Percentiles rank a stretch among this genome's conserved stretches.
These are phyloP conservation scores for Leptodontidium sp. DNA, from an alignment of 2,329 filamentous ascomycete genomes.

Conservation along the genomic window DNA sequence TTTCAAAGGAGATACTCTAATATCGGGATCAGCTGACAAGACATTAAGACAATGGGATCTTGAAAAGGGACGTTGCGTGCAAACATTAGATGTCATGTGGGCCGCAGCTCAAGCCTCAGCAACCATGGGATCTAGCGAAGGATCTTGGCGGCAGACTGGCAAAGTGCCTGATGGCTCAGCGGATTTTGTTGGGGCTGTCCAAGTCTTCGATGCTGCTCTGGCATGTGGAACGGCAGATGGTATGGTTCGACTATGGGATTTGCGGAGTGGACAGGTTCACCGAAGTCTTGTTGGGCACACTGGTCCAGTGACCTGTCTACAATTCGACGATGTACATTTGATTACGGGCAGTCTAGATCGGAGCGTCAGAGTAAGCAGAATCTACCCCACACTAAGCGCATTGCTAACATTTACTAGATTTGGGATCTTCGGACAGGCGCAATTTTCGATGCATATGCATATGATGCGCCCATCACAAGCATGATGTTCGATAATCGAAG, in stretches of 20 bases:
- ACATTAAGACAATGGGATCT: slow-evolving; percentile 98
- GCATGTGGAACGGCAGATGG: slow-evolving; percentile 97
- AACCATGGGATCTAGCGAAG: slow-evolving; percentile 67
- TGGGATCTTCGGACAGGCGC: slow-evolving; percentile 98
- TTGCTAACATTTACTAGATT: slow-evolving; percentile 68
- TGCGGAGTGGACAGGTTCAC: slow-evolving; percentile 96
- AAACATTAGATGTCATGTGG: slow-evolving; percentile 98
- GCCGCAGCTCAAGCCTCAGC: slow-evolving; percentile 89
- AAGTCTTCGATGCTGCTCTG: slow-evolving; percentile 94
- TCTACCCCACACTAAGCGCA: neutral
- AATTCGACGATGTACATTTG: slow-evolving; percentile 95
- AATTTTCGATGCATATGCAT: slow-evolving; percentile 95
- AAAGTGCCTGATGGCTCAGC: slow-evolving; percentile 73
- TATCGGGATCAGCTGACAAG: slow-evolving; percentile 97
- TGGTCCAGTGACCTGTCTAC: slow-evolving; percentile 89
- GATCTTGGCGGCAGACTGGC: slow-evolving; percentile 74
- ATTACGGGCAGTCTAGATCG: slow-evolving; percentile 93
- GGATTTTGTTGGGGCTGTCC: slow-evolving; percentile 92
- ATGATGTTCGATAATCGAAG: slow-evolving; percentile 97
- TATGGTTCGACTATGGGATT: slow-evolving; percentile 96
- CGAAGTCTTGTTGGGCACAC: slow-evolving; percentile 95
- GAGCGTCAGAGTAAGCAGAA: slow-evolving; percentile 83
- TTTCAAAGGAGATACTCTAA: slow-evolving; percentile 86
- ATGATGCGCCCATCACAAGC: slow-evolving; percentile 88
- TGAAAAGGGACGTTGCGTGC: slow-evolving; percentile 94